Percentiles rank a stretch among this genome's conserved stretches.
Conservation (phyloP, 2,329 filamentous ascomycete species). For the Cyphellophora attinorum region DNA sequence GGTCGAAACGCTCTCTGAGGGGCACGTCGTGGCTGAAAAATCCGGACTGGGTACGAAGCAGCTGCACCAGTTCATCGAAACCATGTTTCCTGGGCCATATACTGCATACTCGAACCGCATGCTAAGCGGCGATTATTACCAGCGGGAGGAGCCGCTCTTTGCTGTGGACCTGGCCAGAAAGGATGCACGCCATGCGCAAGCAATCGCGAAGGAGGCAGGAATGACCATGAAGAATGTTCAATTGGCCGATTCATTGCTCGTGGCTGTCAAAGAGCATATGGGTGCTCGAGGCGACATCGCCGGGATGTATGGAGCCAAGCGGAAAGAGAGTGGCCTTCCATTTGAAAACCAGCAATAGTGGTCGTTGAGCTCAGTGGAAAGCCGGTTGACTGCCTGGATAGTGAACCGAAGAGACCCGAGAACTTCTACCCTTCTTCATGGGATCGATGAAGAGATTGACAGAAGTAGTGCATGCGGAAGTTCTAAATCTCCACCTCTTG, state of each 20-base stretch:
- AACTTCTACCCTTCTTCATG: too few species aligned
- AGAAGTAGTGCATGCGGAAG: too few species aligned
- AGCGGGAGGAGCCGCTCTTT: conserved; percentile 69
- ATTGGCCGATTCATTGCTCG: conserved; percentile 59
- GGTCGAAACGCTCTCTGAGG: conserved; percentile 70
- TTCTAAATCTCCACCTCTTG: too few species aligned
- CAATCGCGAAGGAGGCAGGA: conserved; percentile 54
- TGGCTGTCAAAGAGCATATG: conserved; percentile 56
- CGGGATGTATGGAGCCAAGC: conserved; percentile 4
- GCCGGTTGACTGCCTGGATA: too few species aligned
- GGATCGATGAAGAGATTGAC: too few species aligned
- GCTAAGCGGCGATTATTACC: conserved; percentile 65
- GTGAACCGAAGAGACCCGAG: too few species aligned
- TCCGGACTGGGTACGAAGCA: conserved; percentile 61
- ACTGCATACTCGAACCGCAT: conserved; percentile 66
- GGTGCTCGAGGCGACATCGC: conserved; percentile 42
- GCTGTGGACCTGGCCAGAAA: conserved; percentile 74
- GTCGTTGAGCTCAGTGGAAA: too few species aligned
- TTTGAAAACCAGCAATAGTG: too few species aligned
- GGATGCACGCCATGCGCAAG: conserved; percentile 65
- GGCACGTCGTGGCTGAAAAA: conserved; percentile 70
- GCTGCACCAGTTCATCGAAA: conserved; percentile 61
- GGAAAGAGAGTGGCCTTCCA: conserved; percentile 5
- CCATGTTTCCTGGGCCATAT: conserved; percentile 67
- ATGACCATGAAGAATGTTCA: conserved; percentile 55